Evolutionary conservation across 1,139 yeast genomes (phyloP), one percentile per base, ranked within the genome.

Genomic region (Candida tropicalis): DNA sequence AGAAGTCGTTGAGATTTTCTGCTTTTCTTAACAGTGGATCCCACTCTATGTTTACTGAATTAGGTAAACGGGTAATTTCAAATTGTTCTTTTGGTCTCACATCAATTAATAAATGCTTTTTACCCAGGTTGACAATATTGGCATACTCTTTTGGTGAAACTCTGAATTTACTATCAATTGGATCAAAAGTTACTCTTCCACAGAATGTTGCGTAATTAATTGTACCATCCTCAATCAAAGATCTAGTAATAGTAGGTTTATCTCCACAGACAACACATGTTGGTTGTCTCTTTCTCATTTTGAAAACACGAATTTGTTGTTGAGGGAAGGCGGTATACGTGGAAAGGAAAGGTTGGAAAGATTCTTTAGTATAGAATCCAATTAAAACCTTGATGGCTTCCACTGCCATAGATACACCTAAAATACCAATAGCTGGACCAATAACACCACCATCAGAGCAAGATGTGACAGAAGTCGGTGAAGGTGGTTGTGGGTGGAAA

Each of bases 371-470:
- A 57, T 88, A 87, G 39, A 64, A 69, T 0, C 75, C 84, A 1
- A 86, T 75, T 4, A 89, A 55, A 2, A 91, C 69, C 57, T 93
- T 91, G 38, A 95, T 75, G 0, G 96, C 75, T 57, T 95, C 99
- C 25, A 87, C 68, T 0, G 97, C 95, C 86, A 95, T 95, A 70
- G 87, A 74, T 0, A 83, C 73, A 3, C 99, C 99, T 59, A 93
- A 81, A 1, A 90, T 57, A 0, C 99, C 99, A 39, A 95, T 95
- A 5, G 93, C 95, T 0, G 99, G 97, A 0, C 99, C 99, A 17
- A 95, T 64, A 1, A 95, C 96, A 3, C 99, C 99, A 3, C 96
- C 96, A 62, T 90, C 98, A 8, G 89, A 81, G 57, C 99, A 95
- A 0, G 96, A 79, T 0, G 91, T 78, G 0, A 91, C 90, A 1